Evolutionary conservation across 2,329 filamentous ascomycete genomes (phyloP), one percentile per base, ranked within the genome.

Genomic region (Xylariaceae sp.): DNA sequence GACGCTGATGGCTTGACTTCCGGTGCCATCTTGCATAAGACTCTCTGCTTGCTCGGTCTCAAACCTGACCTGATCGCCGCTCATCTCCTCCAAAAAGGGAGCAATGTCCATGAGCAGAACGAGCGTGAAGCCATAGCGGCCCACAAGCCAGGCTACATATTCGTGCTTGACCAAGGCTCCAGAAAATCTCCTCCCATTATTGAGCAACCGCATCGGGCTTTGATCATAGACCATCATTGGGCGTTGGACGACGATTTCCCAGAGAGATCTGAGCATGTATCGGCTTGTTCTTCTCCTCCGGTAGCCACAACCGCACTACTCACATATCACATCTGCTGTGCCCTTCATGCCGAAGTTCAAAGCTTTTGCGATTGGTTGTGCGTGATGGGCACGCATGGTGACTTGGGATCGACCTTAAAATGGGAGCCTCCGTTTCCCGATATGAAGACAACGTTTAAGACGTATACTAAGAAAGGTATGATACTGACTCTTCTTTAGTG

Each of bases 381-480:
- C 48, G 76, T 77, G 2, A 75, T 87, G 56, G 86, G 86, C 9
- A 87, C 84, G 0, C 82, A 87, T 55, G 84, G 84, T 2, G 85
- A 88, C 56, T 72, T 88, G 0, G 84, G 84, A 13, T 86, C 79
- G 38, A 77, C 77, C 0, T 56, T 87, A 14, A 87, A 86, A 63
- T 88, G 85, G 85, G 70, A 80, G 18, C 75, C 77, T 0, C 85
- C 85, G 0, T 87, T 88, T 56, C 85, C 85, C 1, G 80, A 87
- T 54, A 86, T 88, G 82, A 74, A 71, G 16, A 66, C 73, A 1
- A 78, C 78, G 0, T 81, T 88, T 59, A 86, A 86, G 59, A 70
- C 66, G 13, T 74, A 85, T 60, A 81, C 81, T 0, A 87, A 84
- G 59, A 86, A 83, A 57, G 69, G 77, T 0, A 67, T 88, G 48